phyloP scores from a whole-genome alignment of 2,329 filamentous ascomycete species.

The Trichophyton mentagrophytes region DNA sequence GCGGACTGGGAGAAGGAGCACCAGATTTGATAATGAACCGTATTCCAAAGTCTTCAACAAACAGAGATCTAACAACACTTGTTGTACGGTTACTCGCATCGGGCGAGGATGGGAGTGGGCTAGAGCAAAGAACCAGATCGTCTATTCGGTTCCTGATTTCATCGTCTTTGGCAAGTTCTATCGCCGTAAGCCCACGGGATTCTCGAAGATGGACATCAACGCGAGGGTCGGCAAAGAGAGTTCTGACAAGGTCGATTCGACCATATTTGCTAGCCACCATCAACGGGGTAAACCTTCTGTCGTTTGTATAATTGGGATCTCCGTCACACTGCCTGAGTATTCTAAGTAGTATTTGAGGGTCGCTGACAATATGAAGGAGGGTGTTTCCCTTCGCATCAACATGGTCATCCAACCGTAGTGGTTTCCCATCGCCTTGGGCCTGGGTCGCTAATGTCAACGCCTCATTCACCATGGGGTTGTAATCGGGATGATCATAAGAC shows the following conservation, averaged over 20 bases:
- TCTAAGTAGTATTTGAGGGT: constrained; percentile 59
- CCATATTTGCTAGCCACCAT: constrained; percentile 99
- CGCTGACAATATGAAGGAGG: constrained; percentile 86
- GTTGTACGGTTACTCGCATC: constrained; percentile 71
- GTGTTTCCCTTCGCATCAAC: constrained; percentile 89
- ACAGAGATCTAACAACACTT: constrained; percentile 86
- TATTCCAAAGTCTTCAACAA: constrained; percentile 90
- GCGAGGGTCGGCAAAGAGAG: constrained; percentile 72
- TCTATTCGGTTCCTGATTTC: constrained; percentile 95
- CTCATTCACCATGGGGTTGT: constrained; percentile 73
- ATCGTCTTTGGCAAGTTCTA: constrained; percentile 94
- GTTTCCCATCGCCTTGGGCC: constrained; percentile 62
- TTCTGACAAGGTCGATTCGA: constrained; percentile 79
- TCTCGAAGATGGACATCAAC: constrained; percentile 79
- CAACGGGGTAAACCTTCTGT: constrained; percentile 84
- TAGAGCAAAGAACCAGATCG: constrained; percentile 74
- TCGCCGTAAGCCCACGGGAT: constrained; percentile 75
- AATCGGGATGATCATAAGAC: constrained; percentile 85
- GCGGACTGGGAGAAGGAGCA: constrained; percentile 41
- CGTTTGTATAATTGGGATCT: constrained; percentile 92
- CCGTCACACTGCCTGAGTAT: constrained; percentile 77
- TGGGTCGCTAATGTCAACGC: constrained; percentile 61
- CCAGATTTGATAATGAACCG: constrained; percentile 90
- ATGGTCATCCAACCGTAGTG: constrained; percentile 85
- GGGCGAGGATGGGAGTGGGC: constrained; percentile 38